Base-by-base conservation (phyloP, 768 basidiomycete genomes). In the Coprinopsis strossmayeri region DNA sequence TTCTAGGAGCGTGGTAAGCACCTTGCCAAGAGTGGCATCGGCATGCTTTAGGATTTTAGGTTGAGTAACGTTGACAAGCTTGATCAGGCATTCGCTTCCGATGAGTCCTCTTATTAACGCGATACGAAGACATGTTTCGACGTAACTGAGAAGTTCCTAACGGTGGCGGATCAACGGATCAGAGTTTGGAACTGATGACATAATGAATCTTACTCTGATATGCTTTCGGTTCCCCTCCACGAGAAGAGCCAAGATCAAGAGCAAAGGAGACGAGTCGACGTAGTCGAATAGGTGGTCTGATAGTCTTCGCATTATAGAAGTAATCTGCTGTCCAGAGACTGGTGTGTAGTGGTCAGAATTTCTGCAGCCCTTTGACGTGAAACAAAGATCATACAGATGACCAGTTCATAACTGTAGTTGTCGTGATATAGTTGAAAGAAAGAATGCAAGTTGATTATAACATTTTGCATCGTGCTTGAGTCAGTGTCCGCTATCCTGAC, bases 41-140 rank as follows among this genome's bases (percentile, higher is more conserved):
- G 44, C 15, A 9, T 24, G 15, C 21, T 45, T 28, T 15, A 27
- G 10, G 20, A 49, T 30, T 17, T 63, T 59, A 15, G 51, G 38
- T 26, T 61, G 59, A 7, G 76, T 75, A 21, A 75, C 75, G 27
- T 73, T 57, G 21, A 85, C 62, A 0, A 85, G 62, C 3, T 68
- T 69, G 5, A 65, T 66, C 20, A 87, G 59, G 44, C 68, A 69
- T 21, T 59, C 53, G 3, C 64, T 59, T 7, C 66, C 65, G n/a
- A 84, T 69, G 35, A 62, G 57, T 11, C 79, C 71, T 46, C 82
- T 73, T 30, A 68, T 68, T 43, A 85, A 57, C 12, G 71, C 63
- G 2, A 73, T 70, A 39, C 84, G 71, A 18, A 89, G 63, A n/a
- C 81, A 66, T 2, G 73, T 78, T 52, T 87, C 84, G n/a, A 74